A percentile compares a stretch with the other conserved stretches of the same genome.
Evolutionary conservation across 257 asterid genomes (phyloP).

Genomic region (Pogostemon cablin): DNA sequence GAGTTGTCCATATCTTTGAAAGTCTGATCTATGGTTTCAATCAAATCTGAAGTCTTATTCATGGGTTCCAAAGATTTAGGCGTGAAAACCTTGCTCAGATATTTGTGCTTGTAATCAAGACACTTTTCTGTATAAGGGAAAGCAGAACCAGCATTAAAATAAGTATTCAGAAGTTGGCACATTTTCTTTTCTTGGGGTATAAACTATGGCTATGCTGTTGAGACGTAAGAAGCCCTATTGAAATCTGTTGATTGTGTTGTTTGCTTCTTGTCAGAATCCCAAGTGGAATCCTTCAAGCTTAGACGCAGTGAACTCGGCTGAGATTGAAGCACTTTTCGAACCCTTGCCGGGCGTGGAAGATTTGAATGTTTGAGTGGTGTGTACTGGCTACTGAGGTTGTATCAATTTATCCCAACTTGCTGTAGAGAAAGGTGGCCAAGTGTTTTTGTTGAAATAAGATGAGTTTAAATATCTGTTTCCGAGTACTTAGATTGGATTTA

Average conservation of each 20-base stretch:
- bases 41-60: no score
- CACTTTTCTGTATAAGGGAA: no score
- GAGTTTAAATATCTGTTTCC: background rate
- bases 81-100: no score
- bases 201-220: conserved; percentile 3
- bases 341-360: conserved; percentile 66
- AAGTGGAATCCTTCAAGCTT: conserved; percentile 83
- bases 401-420: background rate
- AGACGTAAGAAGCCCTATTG: background rate
- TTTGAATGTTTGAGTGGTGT: conserved; percentile 51
- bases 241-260: background rate
- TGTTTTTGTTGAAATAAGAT: background rate
- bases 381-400: background rate
- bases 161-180: background rate
- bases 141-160: no score
- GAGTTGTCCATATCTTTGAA: no score
- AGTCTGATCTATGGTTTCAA: no score
- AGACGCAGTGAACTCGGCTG: conserved; percentile 64
- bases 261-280: conserved; percentile 64
- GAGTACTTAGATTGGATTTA: background rate
- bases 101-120: no score
- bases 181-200: background rate
- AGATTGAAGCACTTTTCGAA: conserved; percentile 74
- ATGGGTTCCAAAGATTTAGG: no score
- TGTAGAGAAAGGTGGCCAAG: background rate